A percentile compares a stretch with the other conserved stretches of the same genome.
phyloP scores from a whole-genome alignment of 805 yeast genomes.

The Candida manassasensis region DNA sequence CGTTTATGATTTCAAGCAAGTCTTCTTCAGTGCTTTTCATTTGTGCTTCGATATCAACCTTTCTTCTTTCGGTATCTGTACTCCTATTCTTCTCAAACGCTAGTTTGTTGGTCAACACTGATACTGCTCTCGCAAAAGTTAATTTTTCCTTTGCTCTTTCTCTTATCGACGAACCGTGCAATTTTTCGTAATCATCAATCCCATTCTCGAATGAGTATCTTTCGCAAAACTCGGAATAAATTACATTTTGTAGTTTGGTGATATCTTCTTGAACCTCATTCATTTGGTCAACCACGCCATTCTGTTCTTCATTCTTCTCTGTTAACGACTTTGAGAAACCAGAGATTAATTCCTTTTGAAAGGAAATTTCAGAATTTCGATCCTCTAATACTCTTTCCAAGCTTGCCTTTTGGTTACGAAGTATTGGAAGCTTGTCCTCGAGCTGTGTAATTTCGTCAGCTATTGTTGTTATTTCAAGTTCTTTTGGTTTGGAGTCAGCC shows the following conservation, averaged over 20 bases:
- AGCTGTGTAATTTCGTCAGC: conserved; percentile 42
- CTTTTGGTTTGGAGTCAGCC: conserved; percentile 48
- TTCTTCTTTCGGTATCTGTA: conserved; percentile 45
- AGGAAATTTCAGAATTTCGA: conserved; percentile 45
- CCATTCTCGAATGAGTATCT: conserved; percentile 46
- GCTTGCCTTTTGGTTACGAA: conserved; percentile 43
- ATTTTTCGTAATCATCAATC: conserved; percentile 65
- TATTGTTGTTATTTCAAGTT: conserved; percentile 50
- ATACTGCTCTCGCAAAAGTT: conserved; percentile 55
- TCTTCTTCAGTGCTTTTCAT: conserved; percentile 30
- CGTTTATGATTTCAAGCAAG: conserved; percentile 24
- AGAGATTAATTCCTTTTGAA: conserved; percentile 31
- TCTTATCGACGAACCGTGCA: conserved; percentile 56
- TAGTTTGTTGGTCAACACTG: conserved; percentile 56
- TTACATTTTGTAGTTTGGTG: conserved; percentile 33
- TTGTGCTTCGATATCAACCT: conserved; percentile 40
- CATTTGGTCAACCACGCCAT: conserved; percentile 18
- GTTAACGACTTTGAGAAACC: conserved; percentile 18
- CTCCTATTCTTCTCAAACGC: conserved; percentile 61
- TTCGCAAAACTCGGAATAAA: conserved; percentile 53
- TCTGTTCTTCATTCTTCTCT: conserved; percentile 13
- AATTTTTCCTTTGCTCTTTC: conserved; percentile 57
- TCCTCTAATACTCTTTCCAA: conserved; percentile 43
- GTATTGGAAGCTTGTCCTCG: conserved; percentile 36
- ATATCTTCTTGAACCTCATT: conserved; percentile 15